Evolutionary conservation across 202 grass and related monocot species (phyloP), one percentile per base, ranked within the genome.

Genomic region (Saccharum hybrid): DNA sequence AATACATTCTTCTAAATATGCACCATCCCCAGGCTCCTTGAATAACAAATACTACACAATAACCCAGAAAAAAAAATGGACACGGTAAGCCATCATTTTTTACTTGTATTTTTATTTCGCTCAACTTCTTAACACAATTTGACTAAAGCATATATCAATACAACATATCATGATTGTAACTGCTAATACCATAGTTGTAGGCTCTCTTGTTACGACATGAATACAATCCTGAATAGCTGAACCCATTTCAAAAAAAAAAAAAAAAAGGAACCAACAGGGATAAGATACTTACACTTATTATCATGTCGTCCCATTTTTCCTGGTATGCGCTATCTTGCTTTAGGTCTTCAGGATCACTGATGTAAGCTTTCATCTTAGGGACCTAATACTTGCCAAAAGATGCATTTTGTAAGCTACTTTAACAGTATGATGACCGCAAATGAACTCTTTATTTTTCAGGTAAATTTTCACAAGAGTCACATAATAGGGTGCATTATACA

Each of bases 321-420:
- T 98, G 95, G 71, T 95, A 98, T 83, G 89, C 87, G 72, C 52
- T 89, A 81, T 98, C 95, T 73, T 95, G 90, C 84, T 91, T 98
- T 59, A 98, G 86, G 78, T 98, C 95, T 85, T 98, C 95, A 83
- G 93, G 90, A 69, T 98, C 95, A 83, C 92, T 90, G 70, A 98
- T 93, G 82, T 98, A 98, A 86, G 95, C 89, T 88, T 98, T 98
- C 95, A 98, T 95, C 92, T 98, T 98, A 84, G 95, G 95, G 86
- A 98, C 92, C 95, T 98, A 98, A 88, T 91, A 98, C 95, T 98
- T 98, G 88, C 90, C 90, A 87, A 91, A 94, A 91, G 83, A 88
- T 85, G 73, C 62, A 91, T 63, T 79, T 85, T 80, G 60, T 97
- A 92, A 94, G 82, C 75, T 67, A 84, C 41, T 86, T 86, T 49